Percentiles rank a stretch among this genome's conserved stretches.
Conservation (phyloP, 164 flowering plant species). For the Tetracentron sinense region DNA sequence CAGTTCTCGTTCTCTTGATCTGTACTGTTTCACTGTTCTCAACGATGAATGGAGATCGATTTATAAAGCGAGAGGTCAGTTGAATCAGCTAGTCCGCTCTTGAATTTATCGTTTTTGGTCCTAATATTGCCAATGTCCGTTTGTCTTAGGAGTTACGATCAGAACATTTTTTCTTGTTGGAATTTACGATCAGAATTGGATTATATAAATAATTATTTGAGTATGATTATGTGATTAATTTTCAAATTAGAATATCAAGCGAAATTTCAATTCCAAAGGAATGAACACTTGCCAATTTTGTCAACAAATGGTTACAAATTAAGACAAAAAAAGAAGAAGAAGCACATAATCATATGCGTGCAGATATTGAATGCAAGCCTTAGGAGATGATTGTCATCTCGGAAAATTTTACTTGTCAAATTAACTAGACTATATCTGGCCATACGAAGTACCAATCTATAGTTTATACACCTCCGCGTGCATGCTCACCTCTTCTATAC, state of each 20-base stretch:
- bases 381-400: too few relatives aligned
- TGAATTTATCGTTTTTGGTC: neutral
- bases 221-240: neutral
- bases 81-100: neutral
- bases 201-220: too few relatives aligned
- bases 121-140: neutral
- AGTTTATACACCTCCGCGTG: too few relatives aligned
- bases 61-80: conserved; percentile 19
- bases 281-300: neutral
- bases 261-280: neutral
- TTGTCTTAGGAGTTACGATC: neutral
- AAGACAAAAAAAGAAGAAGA: too few relatives aligned
- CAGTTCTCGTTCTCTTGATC: conserved; percentile 28
- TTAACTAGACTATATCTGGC: too few relatives aligned
- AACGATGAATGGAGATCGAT: conserved; percentile 11
- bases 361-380: too few relatives aligned
- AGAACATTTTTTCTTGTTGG: too few relatives aligned
- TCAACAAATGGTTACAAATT: neutral
- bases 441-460: too few relatives aligned
- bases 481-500: too few relatives aligned
- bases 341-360: too few relatives aligned
- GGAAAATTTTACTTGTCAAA: too few relatives aligned
- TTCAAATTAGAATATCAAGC: neutral
- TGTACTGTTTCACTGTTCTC: conserved; percentile 38
- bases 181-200: neutral